phyloP scores from a whole-genome alignment of 768 basidiomycete genomes.

The Mycena capillaripes region DNA sequence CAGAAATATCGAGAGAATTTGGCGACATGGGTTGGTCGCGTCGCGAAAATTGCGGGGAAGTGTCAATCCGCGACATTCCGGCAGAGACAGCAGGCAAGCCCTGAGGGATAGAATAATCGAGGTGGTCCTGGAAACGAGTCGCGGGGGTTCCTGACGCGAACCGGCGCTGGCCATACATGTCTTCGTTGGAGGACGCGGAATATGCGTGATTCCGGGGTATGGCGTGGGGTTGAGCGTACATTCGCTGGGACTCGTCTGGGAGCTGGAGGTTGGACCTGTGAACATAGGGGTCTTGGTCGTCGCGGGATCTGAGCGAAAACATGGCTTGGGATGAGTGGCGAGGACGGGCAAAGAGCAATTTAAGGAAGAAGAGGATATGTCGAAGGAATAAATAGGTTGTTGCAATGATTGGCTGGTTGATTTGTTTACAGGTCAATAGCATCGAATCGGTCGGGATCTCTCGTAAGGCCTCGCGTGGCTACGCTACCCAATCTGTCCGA shows the following conservation, averaged over 20 bases:
- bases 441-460: conserved; percentile 16
- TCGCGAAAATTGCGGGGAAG: conserved; percentile 22
- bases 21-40: conserved; percentile 35
- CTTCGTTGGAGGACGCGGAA: conserved; percentile 1
- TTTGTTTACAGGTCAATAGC: conserved; percentile 7
- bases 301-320: conserved; percentile 19
- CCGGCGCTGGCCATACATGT: conserved; percentile 20
- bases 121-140: conserved; percentile 25
- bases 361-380: neutral
- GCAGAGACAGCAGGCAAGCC: conserved; percentile 15
- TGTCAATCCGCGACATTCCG: conserved; percentile 34
- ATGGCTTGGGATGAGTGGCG: neutral
- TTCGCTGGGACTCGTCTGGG: conserved; percentile 17
- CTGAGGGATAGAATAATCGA: conserved; percentile 30
- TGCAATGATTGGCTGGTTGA: neutral
- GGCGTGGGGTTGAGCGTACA: conserved; percentile 19
- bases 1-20: conserved; percentile 26
- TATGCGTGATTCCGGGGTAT: conserved; percentile 10
- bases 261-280: conserved; percentile 4
- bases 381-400: neutral
- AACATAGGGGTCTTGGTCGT: conserved; percentile 20
- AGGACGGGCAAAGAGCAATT: neutral
- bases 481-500: too few species aligned
- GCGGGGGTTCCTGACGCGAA: conserved; percentile 15
- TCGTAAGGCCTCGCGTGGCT: conserved; percentile 13